Percentiles rank a stretch among this genome's conserved stretches.
These are phyloP conservation scores for Ambrosiella xylebori DNA, from an alignment of 2,329 filamentous ascomycete genomes.

Conservation along the genomic window DNA sequence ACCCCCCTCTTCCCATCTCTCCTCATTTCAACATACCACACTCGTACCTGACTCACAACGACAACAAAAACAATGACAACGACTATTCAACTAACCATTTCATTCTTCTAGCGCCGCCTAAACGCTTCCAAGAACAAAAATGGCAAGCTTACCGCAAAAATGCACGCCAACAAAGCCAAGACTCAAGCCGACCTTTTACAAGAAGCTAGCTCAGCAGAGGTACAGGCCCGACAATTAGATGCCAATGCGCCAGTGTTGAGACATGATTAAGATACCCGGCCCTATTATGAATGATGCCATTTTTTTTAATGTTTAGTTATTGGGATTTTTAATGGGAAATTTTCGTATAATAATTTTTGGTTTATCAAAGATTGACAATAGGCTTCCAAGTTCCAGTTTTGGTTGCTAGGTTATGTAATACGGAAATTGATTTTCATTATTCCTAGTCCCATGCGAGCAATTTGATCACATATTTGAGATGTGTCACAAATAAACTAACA, in stretches of 20 bases:
- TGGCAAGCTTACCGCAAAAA: slow-evolving; percentile 52
- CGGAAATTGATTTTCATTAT: too few species aligned
- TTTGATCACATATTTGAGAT: too few species aligned
- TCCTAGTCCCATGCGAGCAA: too few species aligned
- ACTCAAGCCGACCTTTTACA: slow-evolving; percentile 51
- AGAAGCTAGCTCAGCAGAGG: slow-evolving; percentile 48
- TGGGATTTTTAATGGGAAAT: too few species aligned
- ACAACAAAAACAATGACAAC: too few species aligned
- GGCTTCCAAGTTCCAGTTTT: too few species aligned
- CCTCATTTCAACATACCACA: background rate
- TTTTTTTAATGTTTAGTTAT: too few species aligned
- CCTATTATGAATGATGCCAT: background rate
- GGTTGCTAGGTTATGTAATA: too few species aligned
- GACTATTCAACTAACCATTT: background rate
- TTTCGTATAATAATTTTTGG: too few species aligned
- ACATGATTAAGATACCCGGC: slow-evolving; percentile 18
- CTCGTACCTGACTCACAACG: background rate
- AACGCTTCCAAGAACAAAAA: slow-evolving; percentile 36
- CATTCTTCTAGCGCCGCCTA: slow-evolving; percentile 41
- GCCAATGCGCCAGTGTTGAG: slow-evolving; percentile 25
- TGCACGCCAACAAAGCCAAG: slow-evolving; percentile 61
- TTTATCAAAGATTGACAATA: too few species aligned
- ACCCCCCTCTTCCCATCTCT: background rate
- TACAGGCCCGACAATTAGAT: slow-evolving; percentile 50
- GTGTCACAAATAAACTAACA: background rate